These are phyloP conservation scores for Solioccasus polychromus DNA, from an alignment of 768 basidiomycete genomes.

Conservation along the genomic window DNA sequence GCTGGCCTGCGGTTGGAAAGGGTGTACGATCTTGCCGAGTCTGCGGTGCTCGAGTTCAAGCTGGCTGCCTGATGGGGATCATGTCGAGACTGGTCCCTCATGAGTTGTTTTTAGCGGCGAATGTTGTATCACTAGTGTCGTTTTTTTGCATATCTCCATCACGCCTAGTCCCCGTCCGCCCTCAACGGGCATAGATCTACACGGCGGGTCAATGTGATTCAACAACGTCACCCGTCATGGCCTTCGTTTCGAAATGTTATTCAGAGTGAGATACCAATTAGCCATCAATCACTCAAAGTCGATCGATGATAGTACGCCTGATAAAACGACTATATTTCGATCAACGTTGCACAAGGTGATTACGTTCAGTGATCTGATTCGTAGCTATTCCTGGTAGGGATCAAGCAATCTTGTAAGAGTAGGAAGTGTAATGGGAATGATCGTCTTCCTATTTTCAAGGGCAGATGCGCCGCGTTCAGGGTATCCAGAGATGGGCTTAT, in stretches of 20 bases:
- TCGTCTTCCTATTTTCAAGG: neutral
- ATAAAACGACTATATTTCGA: too few species aligned
- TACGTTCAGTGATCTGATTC: neutral
- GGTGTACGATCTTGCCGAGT: conserved; percentile 28
- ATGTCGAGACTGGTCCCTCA: too few species aligned
- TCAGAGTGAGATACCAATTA: neutral
- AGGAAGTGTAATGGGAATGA: neutral
- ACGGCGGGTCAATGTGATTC: neutral
- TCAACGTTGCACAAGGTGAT: neutral
- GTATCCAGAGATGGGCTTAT: conserved; percentile 34
- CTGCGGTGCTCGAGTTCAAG: conserved; percentile 25
- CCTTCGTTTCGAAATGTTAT: too few species aligned
- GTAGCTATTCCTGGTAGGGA: neutral
- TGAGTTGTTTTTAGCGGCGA: too few species aligned
- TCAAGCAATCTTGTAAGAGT: neutral
- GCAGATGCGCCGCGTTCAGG: neutral
- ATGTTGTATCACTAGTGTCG: neutral
- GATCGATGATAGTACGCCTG: neutral
- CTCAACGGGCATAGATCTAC: conserved; percentile 11
- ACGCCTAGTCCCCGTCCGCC: too few species aligned
- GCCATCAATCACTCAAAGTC: neutral
- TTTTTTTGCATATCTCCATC: neutral
- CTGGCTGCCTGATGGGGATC: conserved; percentile 7
- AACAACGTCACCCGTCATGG: neutral
- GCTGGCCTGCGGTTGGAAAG: conserved; percentile 23